Percentiles rank a stretch among this genome's conserved stretches.
These are phyloP conservation scores for Lathyrus sativus DNA, from an alignment of 306 rosid genomes.

Conservation along the genomic window DNA sequence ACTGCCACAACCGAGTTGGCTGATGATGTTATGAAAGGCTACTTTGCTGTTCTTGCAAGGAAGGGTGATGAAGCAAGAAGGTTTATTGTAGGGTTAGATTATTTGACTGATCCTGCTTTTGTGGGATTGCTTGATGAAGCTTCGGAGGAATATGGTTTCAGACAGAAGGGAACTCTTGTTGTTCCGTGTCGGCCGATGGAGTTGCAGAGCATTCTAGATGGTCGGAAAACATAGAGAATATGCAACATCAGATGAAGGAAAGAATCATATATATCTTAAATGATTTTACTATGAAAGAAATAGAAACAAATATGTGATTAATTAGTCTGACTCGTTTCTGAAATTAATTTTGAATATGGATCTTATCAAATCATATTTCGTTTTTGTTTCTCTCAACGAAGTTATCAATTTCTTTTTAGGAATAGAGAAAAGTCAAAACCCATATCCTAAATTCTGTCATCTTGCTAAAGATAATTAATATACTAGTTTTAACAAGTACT, in stretches of 20 bases:
- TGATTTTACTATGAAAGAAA: neutral
- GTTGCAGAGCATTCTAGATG: constrained; percentile 53
- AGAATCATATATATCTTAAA: neutral
- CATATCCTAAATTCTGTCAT: neutral
- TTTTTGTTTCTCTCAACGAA: neutral
- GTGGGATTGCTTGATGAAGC: no score
- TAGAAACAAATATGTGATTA: neutral
- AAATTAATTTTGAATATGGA: neutral
- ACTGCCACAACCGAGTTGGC: no score
- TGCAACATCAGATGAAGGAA: neutral
- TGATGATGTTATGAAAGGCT: no score
- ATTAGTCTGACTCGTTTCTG: neutral
- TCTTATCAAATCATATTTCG: neutral
- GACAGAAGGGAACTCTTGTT: no score
- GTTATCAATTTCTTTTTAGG: neutral
- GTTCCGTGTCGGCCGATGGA: constrained; percentile 42
- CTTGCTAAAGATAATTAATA: neutral
- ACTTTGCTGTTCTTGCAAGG: no score
- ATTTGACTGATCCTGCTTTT: no score
- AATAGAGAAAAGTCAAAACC: no score
- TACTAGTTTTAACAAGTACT: neutral
- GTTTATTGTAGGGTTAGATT: no score
- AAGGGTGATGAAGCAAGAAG: no score
- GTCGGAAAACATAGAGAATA: neutral
- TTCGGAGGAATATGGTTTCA: no score